These are phyloP conservation scores for Nothophaeocryptopus gaeumannii DNA, from an alignment of 2,329 filamentous ascomycete genomes.

Conservation along the genomic window DNA sequence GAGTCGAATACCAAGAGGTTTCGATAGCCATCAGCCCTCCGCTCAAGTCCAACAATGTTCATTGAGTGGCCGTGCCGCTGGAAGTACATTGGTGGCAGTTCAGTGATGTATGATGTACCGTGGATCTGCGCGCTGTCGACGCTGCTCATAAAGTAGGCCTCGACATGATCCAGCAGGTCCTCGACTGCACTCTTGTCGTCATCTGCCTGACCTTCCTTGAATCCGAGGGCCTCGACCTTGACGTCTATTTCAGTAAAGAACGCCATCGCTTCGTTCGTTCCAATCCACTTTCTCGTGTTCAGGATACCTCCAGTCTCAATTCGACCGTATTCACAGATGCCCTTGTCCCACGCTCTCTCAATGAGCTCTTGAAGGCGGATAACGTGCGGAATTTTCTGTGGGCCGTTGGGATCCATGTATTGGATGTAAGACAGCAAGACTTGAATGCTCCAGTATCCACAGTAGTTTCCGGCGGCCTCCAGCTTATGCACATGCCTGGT, in stretches of 20 bases:
- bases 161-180: slow-evolving; percentile 64
- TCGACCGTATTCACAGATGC: slow-evolving; percentile 71
- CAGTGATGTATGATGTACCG: slow-evolving; percentile 67
- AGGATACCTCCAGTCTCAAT: slow-evolving; percentile 81
- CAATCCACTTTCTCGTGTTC: slow-evolving; percentile 92
- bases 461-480: slow-evolving; percentile 82
- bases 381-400: slow-evolving; percentile 63
- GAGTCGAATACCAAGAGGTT: slow-evolving; percentile 87
- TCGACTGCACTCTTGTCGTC: slow-evolving; percentile 50
- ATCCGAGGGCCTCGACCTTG: slow-evolving; percentile 52
- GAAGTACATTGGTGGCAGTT: slow-evolving; percentile 80
- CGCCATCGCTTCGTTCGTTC: slow-evolving; percentile 83
- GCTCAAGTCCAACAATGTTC: slow-evolving; percentile 83
- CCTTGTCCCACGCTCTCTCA: slow-evolving; percentile 81
- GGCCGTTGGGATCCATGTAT: slow-evolving; percentile 21
- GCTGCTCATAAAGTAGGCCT: slow-evolving; percentile 67
- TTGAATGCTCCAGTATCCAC: slow-evolving; percentile 92
- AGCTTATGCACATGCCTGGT: slow-evolving; percentile 81
- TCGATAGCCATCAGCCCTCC: slow-evolving; percentile 58
- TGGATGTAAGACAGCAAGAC: slow-evolving; percentile 79
- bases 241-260: slow-evolving; percentile 67
- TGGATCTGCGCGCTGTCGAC: slow-evolving; percentile 47
- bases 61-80: slow-evolving; percentile 89
- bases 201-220: slow-evolving; percentile 34
- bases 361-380: slow-evolving; percentile 82